A percentile compares a stretch with the other conserved stretches of the same genome.
Conservation (phyloP, 139 green algal species). For the Pycnococcus provasolii region DNA sequence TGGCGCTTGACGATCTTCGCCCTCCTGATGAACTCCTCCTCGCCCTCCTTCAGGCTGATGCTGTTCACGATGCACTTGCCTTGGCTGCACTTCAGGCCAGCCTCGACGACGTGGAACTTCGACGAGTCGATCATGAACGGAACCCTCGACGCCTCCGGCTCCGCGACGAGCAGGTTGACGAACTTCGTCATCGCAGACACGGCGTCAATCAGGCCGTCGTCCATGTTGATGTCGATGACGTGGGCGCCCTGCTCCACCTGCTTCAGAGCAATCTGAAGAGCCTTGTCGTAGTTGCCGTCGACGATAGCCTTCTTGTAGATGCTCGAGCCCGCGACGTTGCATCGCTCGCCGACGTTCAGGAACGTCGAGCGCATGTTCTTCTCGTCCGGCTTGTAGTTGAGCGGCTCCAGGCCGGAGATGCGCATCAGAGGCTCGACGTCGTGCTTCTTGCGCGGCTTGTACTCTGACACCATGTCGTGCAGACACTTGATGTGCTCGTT, state of each 20-base stretch:
- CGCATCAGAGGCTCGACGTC: constrained; percentile 64
- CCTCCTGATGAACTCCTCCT: constrained; percentile 78
- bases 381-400: constrained; percentile 74
- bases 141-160: constrained; percentile 77
- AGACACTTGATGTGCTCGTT: constrained; percentile 85
- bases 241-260: constrained; percentile 67
- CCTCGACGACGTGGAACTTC: constrained; percentile 96
- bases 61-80: constrained; percentile 98
- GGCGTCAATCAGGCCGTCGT: constrained; percentile 92
- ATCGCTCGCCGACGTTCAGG: constrained; percentile 90
- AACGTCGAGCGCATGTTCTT: constrained; percentile 75
- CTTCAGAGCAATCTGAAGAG: constrained; percentile 73
- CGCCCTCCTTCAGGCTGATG: constrained; percentile 95
- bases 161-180: constrained; percentile 90
- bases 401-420: constrained; percentile 82
- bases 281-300: constrained; percentile 88
- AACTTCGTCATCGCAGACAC: constrained; percentile 87
- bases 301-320: constrained; percentile 97
- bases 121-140: constrained; percentile 98
- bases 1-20: constrained; percentile 70
- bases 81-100: constrained; percentile 87
- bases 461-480: constrained; percentile 47
- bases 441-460: constrained; percentile 50
- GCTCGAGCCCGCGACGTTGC: constrained; percentile 89
- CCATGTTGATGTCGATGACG: constrained; percentile 98